Evolutionary conservation across 768 basidiomycete species (phyloP), one percentile per base, ranked within the genome.

Genomic region (Agrocybe pediades): DNA sequence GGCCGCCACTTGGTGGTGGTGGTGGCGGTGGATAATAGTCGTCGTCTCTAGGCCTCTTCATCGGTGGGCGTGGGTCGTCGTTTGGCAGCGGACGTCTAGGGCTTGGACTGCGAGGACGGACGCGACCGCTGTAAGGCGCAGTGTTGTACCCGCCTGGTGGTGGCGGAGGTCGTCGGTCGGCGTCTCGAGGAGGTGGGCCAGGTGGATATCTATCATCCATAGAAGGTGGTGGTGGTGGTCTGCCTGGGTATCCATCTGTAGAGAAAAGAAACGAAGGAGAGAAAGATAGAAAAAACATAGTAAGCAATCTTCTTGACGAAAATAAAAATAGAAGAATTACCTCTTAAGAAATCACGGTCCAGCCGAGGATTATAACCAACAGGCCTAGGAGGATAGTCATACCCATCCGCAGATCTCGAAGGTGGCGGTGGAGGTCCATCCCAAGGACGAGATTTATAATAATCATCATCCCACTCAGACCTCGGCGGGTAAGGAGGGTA

Each of bases 41-140:
- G 23, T 82, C 80, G n/a, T 80, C 80, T 1, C 80, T 71, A 1
- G 68, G 39, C 29, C 81, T 69, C 50, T 81, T 82, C 43, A 73
- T 25, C 2, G 79, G 77, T 6, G 80, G 80, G 20, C 79, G 70
- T 20, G 67, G 20, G 41, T 78, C 79, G 20, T 76, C 78, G 9
- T 57, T 62, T 13, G 63, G 68, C 0, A 65, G 69, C 24, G 69
- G 61, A 13, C 78, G 64, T 26, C 72, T 64, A 27, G 74, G 74
- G 62, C 77, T 81, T 3, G 76, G 71, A 53, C 80, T 82, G 39
- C 78, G 71, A 9, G 58, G 71, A n/a, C 80, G 72, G 19, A 79
- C 71, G 4, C 79, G 73, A n/a, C 67, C 68, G 54, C 72, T 75
- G 15, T 61, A 54, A 19, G 66, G 55, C 33, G 33, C 29, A 16